Percentiles rank a stretch among this genome's conserved stretches.
phyloP scores from a whole-genome alignment of 176 grass and related monocot genomes.

The Poa annua region DNA sequence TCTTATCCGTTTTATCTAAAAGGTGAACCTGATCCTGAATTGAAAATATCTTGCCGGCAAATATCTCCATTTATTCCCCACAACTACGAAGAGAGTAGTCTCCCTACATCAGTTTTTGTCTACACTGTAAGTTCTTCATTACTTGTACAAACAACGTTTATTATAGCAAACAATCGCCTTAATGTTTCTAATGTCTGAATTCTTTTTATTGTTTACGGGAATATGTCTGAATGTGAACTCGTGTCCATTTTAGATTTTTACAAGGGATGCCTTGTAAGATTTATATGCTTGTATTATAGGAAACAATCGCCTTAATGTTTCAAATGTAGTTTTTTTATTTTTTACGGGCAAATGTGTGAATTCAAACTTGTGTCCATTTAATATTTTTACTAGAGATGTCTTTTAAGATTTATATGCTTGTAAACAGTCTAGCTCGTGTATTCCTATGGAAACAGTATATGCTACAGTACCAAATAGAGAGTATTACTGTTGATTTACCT shows the following conservation, averaged over 20 bases:
- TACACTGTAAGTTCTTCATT: slow-evolving; percentile 78
- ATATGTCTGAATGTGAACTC: not conserved
- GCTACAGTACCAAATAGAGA: not conserved
- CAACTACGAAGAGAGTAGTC: slow-evolving; percentile 92
- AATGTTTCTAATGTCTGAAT: slow-evolving; percentile 22
- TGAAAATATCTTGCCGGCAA: slow-evolving; percentile 96
- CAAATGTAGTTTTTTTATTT: not conserved
- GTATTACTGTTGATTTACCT: not conserved
- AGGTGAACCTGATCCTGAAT: slow-evolving; percentile 96
- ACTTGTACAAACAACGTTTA: slow-evolving; percentile 10
- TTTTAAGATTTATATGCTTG: slow-evolving; percentile 17
- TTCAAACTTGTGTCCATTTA: not conserved
- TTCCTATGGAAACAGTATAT: not conserved
- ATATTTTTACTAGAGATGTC: not conserved
- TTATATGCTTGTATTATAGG: slow-evolving; percentile 21
- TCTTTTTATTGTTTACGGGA: not conserved
- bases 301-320: slow-evolving; percentile 13
- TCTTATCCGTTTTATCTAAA: slow-evolving; percentile 44
- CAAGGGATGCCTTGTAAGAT: not conserved
- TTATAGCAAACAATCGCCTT: slow-evolving; percentile 1
- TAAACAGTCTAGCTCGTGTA: not conserved
- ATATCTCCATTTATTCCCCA: slow-evolving; percentile 99
- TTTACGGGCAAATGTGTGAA: too few species aligned
- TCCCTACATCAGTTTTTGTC: slow-evolving; percentile 92
- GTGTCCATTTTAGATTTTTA: not conserved